These are phyloP conservation scores for Centella asiatica DNA, from an alignment of 129 eudicot species.

Conservation along the genomic window DNA sequence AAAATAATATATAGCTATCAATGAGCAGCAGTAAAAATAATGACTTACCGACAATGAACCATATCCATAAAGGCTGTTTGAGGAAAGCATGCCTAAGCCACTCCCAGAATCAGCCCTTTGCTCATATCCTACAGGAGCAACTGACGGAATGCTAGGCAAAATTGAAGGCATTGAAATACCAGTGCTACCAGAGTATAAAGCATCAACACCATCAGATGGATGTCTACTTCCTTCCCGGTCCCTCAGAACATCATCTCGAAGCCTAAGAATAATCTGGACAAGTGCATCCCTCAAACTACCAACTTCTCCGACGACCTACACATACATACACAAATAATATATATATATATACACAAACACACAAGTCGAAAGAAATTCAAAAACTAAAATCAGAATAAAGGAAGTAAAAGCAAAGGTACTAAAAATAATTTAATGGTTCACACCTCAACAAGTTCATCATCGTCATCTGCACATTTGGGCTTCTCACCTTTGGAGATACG, in stretches of 20 bases:
- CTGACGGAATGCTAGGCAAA: slow-evolving; percentile 40
- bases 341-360: slow-evolving; percentile 6
- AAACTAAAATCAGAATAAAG: background rate
- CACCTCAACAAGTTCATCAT: slow-evolving; percentile 89
- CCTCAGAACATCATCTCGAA: slow-evolving; percentile 74
- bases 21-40: background rate
- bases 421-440: slow-evolving; percentile 1
- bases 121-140: slow-evolving; percentile 55
- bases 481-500: slow-evolving; percentile 81
- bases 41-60: slow-evolving; percentile 62
- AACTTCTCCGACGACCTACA: slow-evolving; percentile 75
- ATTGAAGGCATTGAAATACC: slow-evolving; percentile 48
- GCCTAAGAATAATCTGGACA: slow-evolving; percentile 83
- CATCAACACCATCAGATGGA: slow-evolving; percentile 49
- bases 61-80: slow-evolving; percentile 48
- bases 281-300: slow-evolving; percentile 88
- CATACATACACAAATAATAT: background rate
- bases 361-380: background rate
- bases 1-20: background rate
- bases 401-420: background rate
- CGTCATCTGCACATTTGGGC: slow-evolving; percentile 64
- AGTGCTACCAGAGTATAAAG: slow-evolving; percentile 43
- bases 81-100: slow-evolving; percentile 55
- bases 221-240: slow-evolving; percentile 50
- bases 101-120: slow-evolving; percentile 57